Conservation (phyloP, 2,329 filamentous ascomycete species). For the Aureobasidium sp. region DNA sequence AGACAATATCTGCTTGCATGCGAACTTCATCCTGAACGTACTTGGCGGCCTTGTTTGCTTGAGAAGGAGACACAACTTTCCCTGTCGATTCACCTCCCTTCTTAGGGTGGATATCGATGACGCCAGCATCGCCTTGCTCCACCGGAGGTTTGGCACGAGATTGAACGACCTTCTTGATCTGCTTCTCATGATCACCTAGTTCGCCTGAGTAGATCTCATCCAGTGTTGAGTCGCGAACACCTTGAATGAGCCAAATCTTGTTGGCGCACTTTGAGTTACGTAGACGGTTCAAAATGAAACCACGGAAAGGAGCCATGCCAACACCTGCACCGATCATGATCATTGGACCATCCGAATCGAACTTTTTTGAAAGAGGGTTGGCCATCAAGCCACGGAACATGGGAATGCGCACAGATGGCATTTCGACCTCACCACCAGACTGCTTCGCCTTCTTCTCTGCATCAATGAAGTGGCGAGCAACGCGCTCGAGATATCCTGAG, state of each 20-base stretch:
- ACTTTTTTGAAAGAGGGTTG: slow-evolving; percentile 87
- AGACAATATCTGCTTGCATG: slow-evolving; percentile 90
- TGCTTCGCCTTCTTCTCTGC: slow-evolving; percentile 54
- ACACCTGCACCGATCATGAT: slow-evolving; percentile 94
- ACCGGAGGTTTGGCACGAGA: slow-evolving; percentile 31
- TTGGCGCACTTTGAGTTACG: slow-evolving; percentile 95
- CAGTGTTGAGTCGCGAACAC: slow-evolving; percentile 84
- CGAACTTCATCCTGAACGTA: slow-evolving; percentile 96
- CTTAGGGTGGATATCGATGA: slow-evolving; percentile 19
- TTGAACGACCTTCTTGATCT: slow-evolving; percentile 47
- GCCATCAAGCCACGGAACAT: slow-evolving; percentile 99
- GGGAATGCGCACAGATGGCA: slow-evolving; percentile 66
- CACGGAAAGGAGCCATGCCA: slow-evolving; percentile 93
- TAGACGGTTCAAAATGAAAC: slow-evolving; percentile 88
- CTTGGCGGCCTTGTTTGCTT: slow-evolving; percentile 59
- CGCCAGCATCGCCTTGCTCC: slow-evolving; percentile 24
- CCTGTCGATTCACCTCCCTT: slow-evolving; percentile 60
- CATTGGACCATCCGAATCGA: slow-evolving; percentile 92
- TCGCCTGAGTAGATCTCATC: slow-evolving; percentile 97
- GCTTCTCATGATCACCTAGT: slow-evolving; percentile 77
- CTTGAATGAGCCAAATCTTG: slow-evolving; percentile 95
- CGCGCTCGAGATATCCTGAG: slow-evolving; percentile 86
- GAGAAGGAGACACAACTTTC: slow-evolving; percentile 65
- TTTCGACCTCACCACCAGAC: slow-evolving; percentile 37
- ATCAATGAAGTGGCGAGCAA: slow-evolving; percentile 65